phyloP scores from a whole-genome alignment of 2,329 filamentous ascomycete species.

The Colletotrichum sp. region DNA sequence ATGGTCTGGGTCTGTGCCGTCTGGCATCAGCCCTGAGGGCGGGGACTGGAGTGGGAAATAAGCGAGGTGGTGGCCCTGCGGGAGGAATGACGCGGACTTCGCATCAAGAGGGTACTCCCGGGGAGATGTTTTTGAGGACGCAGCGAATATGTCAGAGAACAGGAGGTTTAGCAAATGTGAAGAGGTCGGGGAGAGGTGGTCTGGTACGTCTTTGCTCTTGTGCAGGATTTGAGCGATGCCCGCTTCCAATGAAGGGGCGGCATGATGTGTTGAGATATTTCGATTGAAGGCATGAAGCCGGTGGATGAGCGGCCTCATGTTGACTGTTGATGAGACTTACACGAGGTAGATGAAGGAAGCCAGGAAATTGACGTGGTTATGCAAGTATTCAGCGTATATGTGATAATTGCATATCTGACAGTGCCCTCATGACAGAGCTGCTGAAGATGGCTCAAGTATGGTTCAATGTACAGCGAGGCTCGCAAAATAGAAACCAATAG shows the following conservation, averaged over 20 bases:
- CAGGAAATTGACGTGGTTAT: not conserved
- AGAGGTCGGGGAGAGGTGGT: slow-evolving; percentile 60
- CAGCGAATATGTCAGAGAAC: slow-evolving; percentile 59
- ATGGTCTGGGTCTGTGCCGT: slow-evolving; percentile 86
- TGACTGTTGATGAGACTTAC: not conserved
- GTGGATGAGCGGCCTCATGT: not conserved
- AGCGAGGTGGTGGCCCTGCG: slow-evolving; percentile 79
- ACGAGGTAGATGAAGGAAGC: not conserved
- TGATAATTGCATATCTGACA: not conserved
- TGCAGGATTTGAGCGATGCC: slow-evolving; percentile 8
- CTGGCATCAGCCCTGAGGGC: slow-evolving; percentile 68
- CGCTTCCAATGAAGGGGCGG: not conserved
- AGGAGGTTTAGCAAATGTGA: slow-evolving; percentile 70
- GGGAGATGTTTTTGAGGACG: slow-evolving; percentile 24
- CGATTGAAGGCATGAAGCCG: not conserved
- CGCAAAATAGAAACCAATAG: not conserved
- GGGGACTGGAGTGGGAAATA: slow-evolving; percentile 81
- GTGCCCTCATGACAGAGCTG: not conserved
- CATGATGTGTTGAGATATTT: not conserved
- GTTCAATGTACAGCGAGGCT: not conserved
- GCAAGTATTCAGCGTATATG: not conserved
- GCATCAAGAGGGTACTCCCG: slow-evolving; percentile 7
- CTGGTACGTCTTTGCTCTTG: slow-evolving; percentile 40
- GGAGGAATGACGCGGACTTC: slow-evolving; percentile 40
- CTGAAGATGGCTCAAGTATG: not conserved